Evolutionary conservation across 2,329 filamentous ascomycete species (phyloP), one percentile per base, ranked within the genome.

Genomic region (Botryotinia globosa): DNA sequence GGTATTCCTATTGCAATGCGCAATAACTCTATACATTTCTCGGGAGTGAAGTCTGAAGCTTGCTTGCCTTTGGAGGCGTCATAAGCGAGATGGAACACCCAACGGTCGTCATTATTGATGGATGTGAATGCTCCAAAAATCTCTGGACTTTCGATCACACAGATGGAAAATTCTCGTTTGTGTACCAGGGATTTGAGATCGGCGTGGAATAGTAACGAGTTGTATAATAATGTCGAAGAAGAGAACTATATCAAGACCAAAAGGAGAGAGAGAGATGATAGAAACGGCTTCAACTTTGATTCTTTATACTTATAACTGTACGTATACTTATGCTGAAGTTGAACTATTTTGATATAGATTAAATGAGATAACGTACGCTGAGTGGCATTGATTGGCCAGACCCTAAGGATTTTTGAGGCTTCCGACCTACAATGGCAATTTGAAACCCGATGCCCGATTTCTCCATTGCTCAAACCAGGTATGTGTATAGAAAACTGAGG

Each of bases 91-190:
- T 80, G 76, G 72, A 80, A 80, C 18, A 80, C 75, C 77, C 77
- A 80, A 48, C 74, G 68, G 9, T 77, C 74, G n/a, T 54, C 71
- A 65, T 79, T 78, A 66, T 80, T 78, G 68, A 80, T 80, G 5
- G 77, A 72, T 14, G 75, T 77, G 56, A 80, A 75, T 12, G 74
- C 7, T 5, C 75, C 77, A 1, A 22, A 45, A 4, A 76, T 42
- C n/a, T 76, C 74, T 8, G 77, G 65, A 58, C 71, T 69, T 6
- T 77, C 74, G 20, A 83, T 79, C 14, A 75, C 73, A 72, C 80
- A 82, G 59, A 83, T 75, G n/a, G 72, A 76, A 61, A 82, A 80
- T 29, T 83, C 81, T 4, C 77, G 77, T 1, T 77, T 71, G 12
- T 79, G 71, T 9, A 82, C 81, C 25, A 80, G 74, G 6, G 75